Conservation (phyloP, 2,329 filamentous ascomycete species). For the Cladosporium sp. region DNA sequence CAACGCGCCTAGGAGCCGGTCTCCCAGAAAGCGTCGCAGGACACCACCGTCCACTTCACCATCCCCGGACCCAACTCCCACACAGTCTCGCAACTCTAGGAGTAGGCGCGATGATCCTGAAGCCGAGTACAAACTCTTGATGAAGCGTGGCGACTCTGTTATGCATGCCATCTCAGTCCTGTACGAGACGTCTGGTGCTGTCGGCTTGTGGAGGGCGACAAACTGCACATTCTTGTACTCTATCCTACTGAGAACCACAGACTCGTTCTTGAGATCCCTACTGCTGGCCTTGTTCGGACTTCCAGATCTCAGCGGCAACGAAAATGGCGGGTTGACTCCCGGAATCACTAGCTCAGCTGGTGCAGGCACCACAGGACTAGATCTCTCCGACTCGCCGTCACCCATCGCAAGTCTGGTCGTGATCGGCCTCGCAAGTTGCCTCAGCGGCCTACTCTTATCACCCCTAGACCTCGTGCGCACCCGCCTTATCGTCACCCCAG, state of each 20-base stretch:
- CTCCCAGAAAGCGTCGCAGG: conserved; percentile 41
- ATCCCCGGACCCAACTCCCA: conserved; percentile 32
- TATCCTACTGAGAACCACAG: conserved; percentile 79
- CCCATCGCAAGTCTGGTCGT: conserved; percentile 80
- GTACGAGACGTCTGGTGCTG: conserved; percentile 84
- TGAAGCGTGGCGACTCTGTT: conserved; percentile 77
- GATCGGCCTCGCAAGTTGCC: conserved; percentile 62
- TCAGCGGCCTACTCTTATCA: conserved; percentile 77
- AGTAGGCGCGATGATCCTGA: conserved; percentile 23
- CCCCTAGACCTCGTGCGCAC: conserved; percentile 91
- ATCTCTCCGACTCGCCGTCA: conserved; percentile 78
- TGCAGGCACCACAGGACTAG: conserved; percentile 58
- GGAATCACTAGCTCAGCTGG: conserved; percentile 50
- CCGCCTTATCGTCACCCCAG: conserved; percentile 73
- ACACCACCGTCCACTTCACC: conserved; percentile 30
- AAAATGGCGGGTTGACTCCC: conserved; percentile 63
- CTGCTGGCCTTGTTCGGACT: conserved; percentile 89
- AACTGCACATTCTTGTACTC: conserved; percentile 93
- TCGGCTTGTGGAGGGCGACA: conserved; percentile 91
- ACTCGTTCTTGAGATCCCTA: conserved; percentile 88
- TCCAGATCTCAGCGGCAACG: conserved; percentile 78
- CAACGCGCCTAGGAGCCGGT: conserved; percentile 56
- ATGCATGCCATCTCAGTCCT: conserved; percentile 83
- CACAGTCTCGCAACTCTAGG: conserved; percentile 27
- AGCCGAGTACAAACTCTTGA: conserved; percentile 59